A percentile compares a stretch with the other conserved stretches of the same genome.
Conservation (phyloP, 2,329 filamentous ascomycete species). For the Colletotrichum horii region DNA sequence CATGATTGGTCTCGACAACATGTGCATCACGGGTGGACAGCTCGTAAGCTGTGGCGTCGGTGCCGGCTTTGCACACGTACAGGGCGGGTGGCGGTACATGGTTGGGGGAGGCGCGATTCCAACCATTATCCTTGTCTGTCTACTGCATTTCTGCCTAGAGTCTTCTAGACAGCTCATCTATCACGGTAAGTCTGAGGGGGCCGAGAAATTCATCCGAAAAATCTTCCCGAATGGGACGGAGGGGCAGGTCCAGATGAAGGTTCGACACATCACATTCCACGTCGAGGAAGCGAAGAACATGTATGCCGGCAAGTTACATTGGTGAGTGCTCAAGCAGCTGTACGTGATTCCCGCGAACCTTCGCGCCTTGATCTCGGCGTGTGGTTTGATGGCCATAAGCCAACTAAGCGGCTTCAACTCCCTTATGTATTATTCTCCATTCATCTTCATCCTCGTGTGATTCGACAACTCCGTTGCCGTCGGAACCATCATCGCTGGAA, state of each 20-base stretch:
- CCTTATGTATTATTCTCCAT: conserved; percentile 54
- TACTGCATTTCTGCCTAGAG: conserved; percentile 53
- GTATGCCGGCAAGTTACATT: conserved; percentile 42
- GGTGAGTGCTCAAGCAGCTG: conserved; percentile 50
- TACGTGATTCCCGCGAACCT: conserved; percentile 48
- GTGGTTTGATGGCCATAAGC: conserved; percentile 56
- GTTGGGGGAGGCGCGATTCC: conserved; percentile 52
- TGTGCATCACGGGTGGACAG: conserved; percentile 47
- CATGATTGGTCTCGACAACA: conserved; percentile 54
- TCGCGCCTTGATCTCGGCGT: conserved; percentile 49
- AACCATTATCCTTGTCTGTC: conserved; percentile 44
- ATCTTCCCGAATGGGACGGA: conserved; percentile 47
- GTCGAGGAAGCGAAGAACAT: conserved; percentile 44
- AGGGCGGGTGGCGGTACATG: conserved; percentile 55
- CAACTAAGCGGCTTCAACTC: conserved; percentile 60
- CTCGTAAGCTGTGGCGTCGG: conserved; percentile 46
- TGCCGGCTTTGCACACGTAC: conserved; percentile 41
- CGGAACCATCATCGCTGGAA: conserved; percentile 46
- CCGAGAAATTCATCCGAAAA: conserved; percentile 37
- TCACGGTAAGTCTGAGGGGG: conserved; percentile 45
- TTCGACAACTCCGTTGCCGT: conserved; percentile 55
- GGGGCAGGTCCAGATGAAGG: conserved; percentile 48
- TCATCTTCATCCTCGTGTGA: conserved; percentile 53
- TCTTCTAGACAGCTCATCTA: conserved; percentile 51
- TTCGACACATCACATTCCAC: conserved; percentile 42